Evolutionary conservation across 2,329 filamentous ascomycete genomes (phyloP).

Genomic region (Calonectria montana): DNA sequence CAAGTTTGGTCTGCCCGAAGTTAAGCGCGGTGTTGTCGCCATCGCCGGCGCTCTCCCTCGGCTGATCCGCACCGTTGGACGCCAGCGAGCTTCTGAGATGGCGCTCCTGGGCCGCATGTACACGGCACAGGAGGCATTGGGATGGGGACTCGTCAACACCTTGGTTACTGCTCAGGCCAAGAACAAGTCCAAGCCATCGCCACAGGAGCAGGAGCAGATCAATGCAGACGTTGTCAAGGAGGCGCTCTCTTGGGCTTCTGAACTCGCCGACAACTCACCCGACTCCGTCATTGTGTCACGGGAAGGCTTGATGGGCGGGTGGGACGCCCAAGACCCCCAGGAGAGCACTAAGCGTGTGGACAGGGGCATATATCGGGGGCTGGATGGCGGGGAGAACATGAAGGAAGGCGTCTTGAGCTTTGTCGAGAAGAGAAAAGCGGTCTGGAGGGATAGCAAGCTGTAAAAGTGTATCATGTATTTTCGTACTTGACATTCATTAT

Average conservation of each 20-base stretch:
- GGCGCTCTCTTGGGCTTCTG: slow-evolving; percentile 70
- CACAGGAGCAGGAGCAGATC: slow-evolving; percentile 3
- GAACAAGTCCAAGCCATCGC: not conserved
- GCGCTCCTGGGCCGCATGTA: slow-evolving; percentile 73
- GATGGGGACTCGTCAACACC: slow-evolving; percentile 78
- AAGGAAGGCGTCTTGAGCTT: slow-evolving; percentile 80
- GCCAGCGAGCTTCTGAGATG: slow-evolving; percentile 78
- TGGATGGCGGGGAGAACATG: slow-evolving; percentile 78
- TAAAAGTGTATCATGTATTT: slow-evolving; percentile 45
- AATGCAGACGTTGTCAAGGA: slow-evolving; percentile 61
- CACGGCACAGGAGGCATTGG: slow-evolving; percentile 66
- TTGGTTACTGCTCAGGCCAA: slow-evolving; percentile 56
- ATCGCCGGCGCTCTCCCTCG: slow-evolving; percentile 76
- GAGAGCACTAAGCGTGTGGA: slow-evolving; percentile 68
- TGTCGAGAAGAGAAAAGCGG: slow-evolving; percentile 78
- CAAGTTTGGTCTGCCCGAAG: slow-evolving; percentile 76
- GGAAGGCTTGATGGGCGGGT: slow-evolving; percentile 77
- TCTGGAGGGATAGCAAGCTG: slow-evolving; percentile 74
- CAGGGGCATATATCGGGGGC: slow-evolving; percentile 67
- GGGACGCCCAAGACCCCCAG: slow-evolving; percentile 76
- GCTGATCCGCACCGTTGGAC: slow-evolving; percentile 70
- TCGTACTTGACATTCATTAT: not conserved
- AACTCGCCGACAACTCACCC: slow-evolving; percentile 75
- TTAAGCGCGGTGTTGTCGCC: slow-evolving; percentile 75
- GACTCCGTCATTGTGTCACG: slow-evolving; percentile 81